Conservation (phyloP, 352 stramenopile species). For the Phytophthora brassicae region DNA sequence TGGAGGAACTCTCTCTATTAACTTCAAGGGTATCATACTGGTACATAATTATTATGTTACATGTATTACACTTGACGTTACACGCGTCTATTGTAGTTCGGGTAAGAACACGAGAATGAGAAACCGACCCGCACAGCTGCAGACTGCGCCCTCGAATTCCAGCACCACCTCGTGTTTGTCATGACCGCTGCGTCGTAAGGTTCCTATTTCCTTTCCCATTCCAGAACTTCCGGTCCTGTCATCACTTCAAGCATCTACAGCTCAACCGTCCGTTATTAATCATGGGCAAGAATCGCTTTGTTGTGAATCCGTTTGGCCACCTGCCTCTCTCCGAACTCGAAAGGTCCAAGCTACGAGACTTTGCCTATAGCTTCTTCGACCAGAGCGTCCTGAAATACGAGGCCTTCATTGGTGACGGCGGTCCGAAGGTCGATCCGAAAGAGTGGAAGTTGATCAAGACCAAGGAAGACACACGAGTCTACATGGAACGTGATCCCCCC, state of each 20-base stretch:
- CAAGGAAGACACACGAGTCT: slow-evolving; percentile 29
- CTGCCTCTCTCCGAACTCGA: slow-evolving; percentile 15
- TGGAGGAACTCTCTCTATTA: background rate
- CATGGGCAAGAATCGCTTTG: slow-evolving; percentile 33
- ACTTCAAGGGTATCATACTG: background rate
- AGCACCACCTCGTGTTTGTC: slow-evolving; percentile 2
- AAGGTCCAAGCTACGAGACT: slow-evolving; percentile 16
- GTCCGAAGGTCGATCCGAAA: slow-evolving; percentile 18
- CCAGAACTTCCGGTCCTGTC: background rate
- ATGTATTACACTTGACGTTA: too few species aligned
- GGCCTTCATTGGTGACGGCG: slow-evolving; percentile 26
- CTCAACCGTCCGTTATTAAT: background rate
- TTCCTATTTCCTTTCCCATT: background rate
- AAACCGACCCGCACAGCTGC: background rate
- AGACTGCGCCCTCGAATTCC: background rate
- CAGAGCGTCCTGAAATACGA: slow-evolving; percentile 38
- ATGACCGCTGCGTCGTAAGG: background rate
- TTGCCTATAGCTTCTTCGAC: slow-evolving; percentile 32
- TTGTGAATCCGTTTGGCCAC: slow-evolving; percentile 23
- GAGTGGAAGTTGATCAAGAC: slow-evolving; percentile 39
- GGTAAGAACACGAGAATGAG: background rate
- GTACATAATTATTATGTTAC: too few species aligned
- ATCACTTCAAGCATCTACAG: too few species aligned
- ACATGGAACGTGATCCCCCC: slow-evolving; percentile 21
- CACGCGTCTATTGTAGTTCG: too few species aligned